phyloP scores from a whole-genome alignment of 257 asterid species.

The Fraxinus quadrangulata region DNA sequence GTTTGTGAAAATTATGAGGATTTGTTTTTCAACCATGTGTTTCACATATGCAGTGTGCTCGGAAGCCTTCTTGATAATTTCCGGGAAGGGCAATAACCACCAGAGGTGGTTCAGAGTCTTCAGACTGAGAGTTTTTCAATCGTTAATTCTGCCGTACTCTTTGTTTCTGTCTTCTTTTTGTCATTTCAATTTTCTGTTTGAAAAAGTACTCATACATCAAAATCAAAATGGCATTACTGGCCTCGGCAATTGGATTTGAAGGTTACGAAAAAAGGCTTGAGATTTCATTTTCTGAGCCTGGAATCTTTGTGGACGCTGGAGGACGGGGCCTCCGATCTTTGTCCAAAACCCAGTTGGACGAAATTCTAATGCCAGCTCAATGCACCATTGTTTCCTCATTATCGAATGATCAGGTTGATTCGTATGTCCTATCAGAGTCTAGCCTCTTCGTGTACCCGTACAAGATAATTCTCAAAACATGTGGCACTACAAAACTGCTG shows the following conservation, averaged over 20 bases:
- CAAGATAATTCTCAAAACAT: slow-evolving; percentile 57
- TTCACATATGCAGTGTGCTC: slow-evolving; percentile 36
- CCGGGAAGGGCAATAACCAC: slow-evolving; percentile 22
- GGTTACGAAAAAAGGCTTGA: slow-evolving; percentile 61
- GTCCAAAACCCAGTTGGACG: slow-evolving; percentile 37
- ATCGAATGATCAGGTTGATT: slow-evolving; percentile 35
- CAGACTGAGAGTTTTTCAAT: slow-evolving; percentile 22
- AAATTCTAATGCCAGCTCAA: slow-evolving; percentile 38
- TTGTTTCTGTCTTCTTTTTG: slow-evolving; percentile 6
- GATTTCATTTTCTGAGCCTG: slow-evolving; percentile 35
- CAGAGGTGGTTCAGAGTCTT: slow-evolving; percentile 20
- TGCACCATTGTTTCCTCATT: slow-evolving; percentile 42
- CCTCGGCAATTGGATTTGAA: slow-evolving; percentile 46
- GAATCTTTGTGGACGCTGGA: slow-evolving; percentile 23
- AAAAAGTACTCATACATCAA: slow-evolving; percentile 1
- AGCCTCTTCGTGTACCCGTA: slow-evolving; percentile 59
- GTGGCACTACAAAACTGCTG: slow-evolving; percentile 60
- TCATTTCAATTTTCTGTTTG: slow-evolving; percentile 19
- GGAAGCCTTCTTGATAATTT: slow-evolving; percentile 42
- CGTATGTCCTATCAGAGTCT: slow-evolving; percentile 64
- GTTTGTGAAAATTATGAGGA: neutral
- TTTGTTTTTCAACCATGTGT: neutral
- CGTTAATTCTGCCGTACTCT: neutral
- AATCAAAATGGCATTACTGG: slow-evolving; percentile 24
- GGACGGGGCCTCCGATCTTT: slow-evolving; percentile 37